These are phyloP conservation scores for Rhizopogon roseolus DNA, from an alignment of 768 basidiomycete genomes.

Conservation along the genomic window DNA sequence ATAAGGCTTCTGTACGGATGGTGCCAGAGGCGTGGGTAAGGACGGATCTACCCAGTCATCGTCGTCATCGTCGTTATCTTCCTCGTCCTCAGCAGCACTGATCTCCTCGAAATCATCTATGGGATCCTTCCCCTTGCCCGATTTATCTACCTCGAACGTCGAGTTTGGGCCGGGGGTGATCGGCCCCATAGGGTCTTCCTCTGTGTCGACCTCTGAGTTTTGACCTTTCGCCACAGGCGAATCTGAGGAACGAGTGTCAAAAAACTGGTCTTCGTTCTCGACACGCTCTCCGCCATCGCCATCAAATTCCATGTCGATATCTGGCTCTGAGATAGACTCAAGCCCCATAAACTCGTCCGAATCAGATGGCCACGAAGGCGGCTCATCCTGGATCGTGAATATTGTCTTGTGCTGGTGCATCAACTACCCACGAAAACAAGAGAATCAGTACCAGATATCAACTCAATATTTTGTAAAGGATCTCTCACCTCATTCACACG, in stretches of 20 bases:
- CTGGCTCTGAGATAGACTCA: constrained; percentile 77
- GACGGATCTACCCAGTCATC: constrained; percentile 71
- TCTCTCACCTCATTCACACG: constrained; percentile 67
- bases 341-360: constrained; percentile 71
- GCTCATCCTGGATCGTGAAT: constrained; percentile 85
- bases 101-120: constrained; percentile 25
- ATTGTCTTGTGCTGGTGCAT: constrained; percentile 60
- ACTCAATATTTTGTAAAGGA: not conserved
- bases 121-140: constrained; percentile 21
- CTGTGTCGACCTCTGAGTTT: constrained; percentile 59
- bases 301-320: constrained; percentile 55
- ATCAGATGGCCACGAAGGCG: constrained; percentile 76
- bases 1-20: constrained; percentile 17
- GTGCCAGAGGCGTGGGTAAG: constrained; percentile 34
- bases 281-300: constrained; percentile 38
- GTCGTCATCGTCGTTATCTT: constrained; percentile 39
- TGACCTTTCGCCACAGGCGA: constrained; percentile 39
- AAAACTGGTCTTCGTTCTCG: constrained; percentile 43
- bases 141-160: constrained; percentile 17
- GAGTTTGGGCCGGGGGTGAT: constrained; percentile 59
- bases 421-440: constrained; percentile 8
- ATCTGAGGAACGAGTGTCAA: constrained; percentile 47
- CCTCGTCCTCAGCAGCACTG: constrained; percentile 22
- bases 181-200: constrained; percentile 68
- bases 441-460: constrained; percentile 4